Evolutionary conservation across 768 basidiomycete genomes (phyloP).

Genomic region (Paxillus involutus): DNA sequence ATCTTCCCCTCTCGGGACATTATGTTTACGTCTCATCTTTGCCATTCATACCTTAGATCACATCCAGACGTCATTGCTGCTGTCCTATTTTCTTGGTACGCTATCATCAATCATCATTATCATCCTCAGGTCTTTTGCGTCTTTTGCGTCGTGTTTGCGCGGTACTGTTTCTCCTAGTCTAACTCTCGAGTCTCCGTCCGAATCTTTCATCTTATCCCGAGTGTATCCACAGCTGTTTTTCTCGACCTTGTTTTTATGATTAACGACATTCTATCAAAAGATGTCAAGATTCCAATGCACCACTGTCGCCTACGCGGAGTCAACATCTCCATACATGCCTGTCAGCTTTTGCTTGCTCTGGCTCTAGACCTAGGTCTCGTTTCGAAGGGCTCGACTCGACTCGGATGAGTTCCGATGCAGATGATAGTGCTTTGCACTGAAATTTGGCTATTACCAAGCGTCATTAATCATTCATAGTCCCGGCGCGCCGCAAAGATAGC

Average conservation of each 20-base stretch:
- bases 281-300: conserved; percentile 1
- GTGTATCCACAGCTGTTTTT: conserved; percentile 28
- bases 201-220: conserved; percentile 8
- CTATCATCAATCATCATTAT: conserved; percentile 7
- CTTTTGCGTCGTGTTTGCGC: neutral
- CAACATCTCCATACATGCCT: conserved; percentile 16
- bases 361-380: too few relatives aligned
- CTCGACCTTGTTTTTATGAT: conserved; percentile 13
- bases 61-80: conserved; percentile 17
- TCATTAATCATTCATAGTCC: too few relatives aligned
- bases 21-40: conserved; percentile 2
- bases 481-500: too few relatives aligned
- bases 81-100: conserved; percentile 20
- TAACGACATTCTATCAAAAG: conserved; percentile 9
- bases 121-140: conserved; percentile 3
- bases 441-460: too few relatives aligned
- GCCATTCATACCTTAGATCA: conserved; percentile 28
- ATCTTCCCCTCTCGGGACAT: conserved; percentile 8
- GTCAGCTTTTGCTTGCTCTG: neutral
- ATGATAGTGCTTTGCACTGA: too few relatives aligned
- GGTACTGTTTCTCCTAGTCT: conserved; percentile 16
- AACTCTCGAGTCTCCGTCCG: conserved; percentile 5
- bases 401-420: too few relatives aligned
- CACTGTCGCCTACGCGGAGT: neutral
- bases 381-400: too few relatives aligned